These are phyloP conservation scores for Gaultheria prostrata DNA, from an alignment of 148 eudicot species.

Conservation along the genomic window DNA sequence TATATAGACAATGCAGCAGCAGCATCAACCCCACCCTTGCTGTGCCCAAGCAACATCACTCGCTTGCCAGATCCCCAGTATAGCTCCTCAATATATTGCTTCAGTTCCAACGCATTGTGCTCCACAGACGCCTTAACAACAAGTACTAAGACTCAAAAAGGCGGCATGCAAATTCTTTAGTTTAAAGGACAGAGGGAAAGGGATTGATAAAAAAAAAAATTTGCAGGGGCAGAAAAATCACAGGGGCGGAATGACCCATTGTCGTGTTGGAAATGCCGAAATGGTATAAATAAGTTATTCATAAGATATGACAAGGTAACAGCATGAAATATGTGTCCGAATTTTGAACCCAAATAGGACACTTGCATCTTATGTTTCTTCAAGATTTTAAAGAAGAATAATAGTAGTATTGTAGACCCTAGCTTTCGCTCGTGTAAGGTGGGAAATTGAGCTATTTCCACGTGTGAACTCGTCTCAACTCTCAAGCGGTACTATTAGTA, in stretches of 20 bases:
- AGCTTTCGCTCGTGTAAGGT: background rate
- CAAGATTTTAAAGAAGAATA: too few species aligned
- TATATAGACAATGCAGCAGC: slow-evolving; percentile 88
- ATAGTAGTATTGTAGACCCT: background rate
- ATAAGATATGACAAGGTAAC: background rate
- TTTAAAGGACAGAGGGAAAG: background rate
- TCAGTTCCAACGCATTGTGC: slow-evolving; percentile 80
- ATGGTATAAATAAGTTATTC: background rate
- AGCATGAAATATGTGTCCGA: background rate
- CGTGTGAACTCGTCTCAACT: background rate
- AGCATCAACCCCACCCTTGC: slow-evolving; percentile 97
- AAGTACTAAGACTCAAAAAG: background rate
- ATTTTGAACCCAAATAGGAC: too few species aligned
- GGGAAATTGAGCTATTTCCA: background rate
- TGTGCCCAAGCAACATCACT: slow-evolving; percentile 94
- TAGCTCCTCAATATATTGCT: slow-evolving; percentile 83
- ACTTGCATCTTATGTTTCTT: too few species aligned
- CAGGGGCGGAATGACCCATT: background rate
- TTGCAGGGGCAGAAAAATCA: background rate
- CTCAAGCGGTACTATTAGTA: background rate
- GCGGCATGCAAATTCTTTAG: background rate
- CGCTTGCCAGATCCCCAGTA: slow-evolving; percentile 93
- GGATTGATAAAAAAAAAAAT: background rate
- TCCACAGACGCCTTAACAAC: slow-evolving; percentile 78
- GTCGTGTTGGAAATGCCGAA: background rate